Percentiles rank a stretch among this genome's conserved stretches.
phyloP scores from a whole-genome alignment of 192 early-diverging fungal genomes.

The Gigaspora rosea region DNA sequence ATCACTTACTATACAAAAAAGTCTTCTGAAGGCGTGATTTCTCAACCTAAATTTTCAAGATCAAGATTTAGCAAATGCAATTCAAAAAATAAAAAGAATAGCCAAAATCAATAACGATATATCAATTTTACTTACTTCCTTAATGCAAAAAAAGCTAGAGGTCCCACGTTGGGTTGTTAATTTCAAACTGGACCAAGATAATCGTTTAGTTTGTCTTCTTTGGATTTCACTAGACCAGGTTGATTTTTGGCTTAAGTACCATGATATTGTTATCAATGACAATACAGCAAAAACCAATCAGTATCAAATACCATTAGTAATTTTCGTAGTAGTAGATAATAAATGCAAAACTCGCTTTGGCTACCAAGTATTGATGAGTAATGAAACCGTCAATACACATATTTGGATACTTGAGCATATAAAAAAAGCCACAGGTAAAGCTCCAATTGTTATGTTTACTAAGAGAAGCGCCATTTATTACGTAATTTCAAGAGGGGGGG shows the following conservation, averaged over 20 bases:
- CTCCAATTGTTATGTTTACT: not conserved
- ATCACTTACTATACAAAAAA: not conserved
- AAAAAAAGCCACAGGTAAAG: not conserved
- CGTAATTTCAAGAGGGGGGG: no score
- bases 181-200: not conserved
- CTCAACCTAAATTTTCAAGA: not conserved
- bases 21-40: not conserved
- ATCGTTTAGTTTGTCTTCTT: not conserved
- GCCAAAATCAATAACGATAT: not conserved
- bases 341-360: not conserved
- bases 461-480: no score
- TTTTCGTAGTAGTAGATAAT: slow-evolving; percentile 15
- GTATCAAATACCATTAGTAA: slow-evolving; percentile 1
- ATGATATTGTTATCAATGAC: slow-evolving; percentile 25
- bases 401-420: not conserved
- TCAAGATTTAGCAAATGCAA: not conserved
- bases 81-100: not conserved
- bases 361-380: not conserved
- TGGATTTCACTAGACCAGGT: slow-evolving; percentile 17
- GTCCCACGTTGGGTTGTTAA: not conserved
- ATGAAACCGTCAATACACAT: not conserved
- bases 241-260: slow-evolving; percentile 14
- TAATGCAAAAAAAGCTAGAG: not conserved
- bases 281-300: slow-evolving; percentile 15
- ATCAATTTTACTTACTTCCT: not conserved